Evolutionary conservation across 352 stramenopile genomes (phyloP).

Genomic region (Plasmopara halstedii): DNA sequence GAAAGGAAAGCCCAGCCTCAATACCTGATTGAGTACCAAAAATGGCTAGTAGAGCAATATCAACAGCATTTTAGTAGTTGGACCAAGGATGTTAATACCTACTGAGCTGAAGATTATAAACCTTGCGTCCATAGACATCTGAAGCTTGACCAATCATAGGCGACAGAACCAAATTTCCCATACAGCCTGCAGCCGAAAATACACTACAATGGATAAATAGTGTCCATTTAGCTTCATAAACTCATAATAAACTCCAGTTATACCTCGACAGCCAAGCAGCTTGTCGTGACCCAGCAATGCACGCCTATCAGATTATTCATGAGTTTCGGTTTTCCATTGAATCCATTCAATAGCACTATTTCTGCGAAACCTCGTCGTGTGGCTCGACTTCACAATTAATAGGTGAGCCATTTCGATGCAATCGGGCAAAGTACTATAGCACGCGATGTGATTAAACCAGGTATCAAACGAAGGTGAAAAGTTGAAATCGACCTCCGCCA

Average conservation of each 20-base stretch:
- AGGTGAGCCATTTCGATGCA: slow-evolving; percentile 31
- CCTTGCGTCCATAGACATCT: slow-evolving; percentile 64
- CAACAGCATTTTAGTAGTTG: not conserved
- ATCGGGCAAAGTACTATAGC: slow-evolving; percentile 70
- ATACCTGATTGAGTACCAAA: no score
- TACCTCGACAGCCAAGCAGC: slow-evolving; percentile 64
- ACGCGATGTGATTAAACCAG: no score
- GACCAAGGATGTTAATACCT: no score
- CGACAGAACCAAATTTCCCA: slow-evolving; percentile 53
- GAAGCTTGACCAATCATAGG: slow-evolving; percentile 60
- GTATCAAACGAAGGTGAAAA: slow-evolving; percentile 17
- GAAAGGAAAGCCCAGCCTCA: slow-evolving; percentile 52
- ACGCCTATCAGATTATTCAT: slow-evolving; percentile 25
- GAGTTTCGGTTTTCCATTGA: not conserved
- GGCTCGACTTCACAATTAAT: slow-evolving; percentile 54
- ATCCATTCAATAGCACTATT: not conserved
- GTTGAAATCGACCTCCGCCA: slow-evolving; percentile 40
- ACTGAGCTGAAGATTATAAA: slow-evolving; percentile 13
- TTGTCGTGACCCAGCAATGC: slow-evolving; percentile 48
- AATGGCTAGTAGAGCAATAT: no score
- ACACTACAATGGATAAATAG: slow-evolving; percentile 20
- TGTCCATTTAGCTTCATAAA: not conserved
- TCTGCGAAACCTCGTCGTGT: slow-evolving; percentile 21
- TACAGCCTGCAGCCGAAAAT: slow-evolving; percentile 44
- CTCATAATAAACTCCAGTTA: no score